Conservation (phyloP, 192 early-diverging fungal species). For the Coemansia sp. region DNA sequence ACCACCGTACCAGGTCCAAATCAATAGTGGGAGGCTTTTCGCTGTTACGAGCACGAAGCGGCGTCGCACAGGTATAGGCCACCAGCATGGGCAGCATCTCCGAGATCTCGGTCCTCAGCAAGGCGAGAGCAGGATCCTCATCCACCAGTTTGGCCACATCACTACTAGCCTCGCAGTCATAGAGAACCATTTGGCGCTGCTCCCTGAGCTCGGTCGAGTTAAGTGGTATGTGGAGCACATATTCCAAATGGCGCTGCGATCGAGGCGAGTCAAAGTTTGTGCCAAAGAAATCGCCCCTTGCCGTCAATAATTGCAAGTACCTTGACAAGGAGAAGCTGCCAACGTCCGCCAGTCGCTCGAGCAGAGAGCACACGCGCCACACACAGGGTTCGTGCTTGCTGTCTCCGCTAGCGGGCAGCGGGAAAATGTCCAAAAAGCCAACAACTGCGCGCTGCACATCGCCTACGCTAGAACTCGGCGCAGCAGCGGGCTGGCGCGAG, state of each 20-base stretch:
- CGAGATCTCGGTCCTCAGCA: slow-evolving; percentile 17
- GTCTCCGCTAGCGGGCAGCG: slow-evolving; percentile 2
- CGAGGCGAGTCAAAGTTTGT: slow-evolving; percentile 3
- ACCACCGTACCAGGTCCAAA: slow-evolving; percentile 20
- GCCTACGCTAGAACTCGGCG: background rate
- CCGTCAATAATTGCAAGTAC: slow-evolving; percentile 42
- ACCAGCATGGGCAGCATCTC: slow-evolving; percentile 14
- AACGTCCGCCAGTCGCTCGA: slow-evolving; percentile 34
- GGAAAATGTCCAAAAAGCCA: slow-evolving; percentile 35
- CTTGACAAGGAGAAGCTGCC: slow-evolving; percentile 34
- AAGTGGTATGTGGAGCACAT: slow-evolving; percentile 15
- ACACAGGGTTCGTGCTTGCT: background rate
- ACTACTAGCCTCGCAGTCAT: slow-evolving; percentile 10
- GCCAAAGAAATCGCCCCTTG: slow-evolving; percentile 42
- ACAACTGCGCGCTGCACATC: slow-evolving; percentile 29
- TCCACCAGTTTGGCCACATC: background rate
- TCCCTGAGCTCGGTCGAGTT: background rate
- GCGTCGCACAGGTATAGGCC: slow-evolving; percentile 23
- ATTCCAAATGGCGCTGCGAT: slow-evolving; percentile 34
- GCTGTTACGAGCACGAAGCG: slow-evolving; percentile 15
- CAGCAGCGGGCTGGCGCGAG: background rate
- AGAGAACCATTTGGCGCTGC: slow-evolving; percentile 31
- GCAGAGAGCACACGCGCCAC: slow-evolving; percentile 22
- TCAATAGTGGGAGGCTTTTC: slow-evolving; percentile 8
- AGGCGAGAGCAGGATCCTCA: slow-evolving; percentile 3